A percentile compares a stretch with the other conserved stretches of the same genome.
phyloP scores from a whole-genome alignment of 495 filamentous ascomycete species.

The Aspergillus sclerotioniger region DNA sequence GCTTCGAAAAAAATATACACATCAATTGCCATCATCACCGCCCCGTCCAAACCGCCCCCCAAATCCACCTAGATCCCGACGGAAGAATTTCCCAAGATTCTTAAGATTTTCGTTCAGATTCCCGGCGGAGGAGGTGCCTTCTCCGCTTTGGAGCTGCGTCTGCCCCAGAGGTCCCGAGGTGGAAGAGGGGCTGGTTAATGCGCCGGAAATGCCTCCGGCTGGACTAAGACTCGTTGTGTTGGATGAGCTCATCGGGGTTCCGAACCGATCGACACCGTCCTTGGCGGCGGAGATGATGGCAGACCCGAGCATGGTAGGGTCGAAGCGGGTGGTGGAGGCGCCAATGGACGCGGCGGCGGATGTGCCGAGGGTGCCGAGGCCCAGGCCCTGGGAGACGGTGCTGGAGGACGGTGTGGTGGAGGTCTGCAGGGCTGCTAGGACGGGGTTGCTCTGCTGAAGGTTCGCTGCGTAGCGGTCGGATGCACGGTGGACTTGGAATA shows the following conservation, averaged over 20 bases:
- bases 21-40: slow-evolving; percentile 31
- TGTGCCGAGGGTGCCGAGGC: slow-evolving; percentile 37
- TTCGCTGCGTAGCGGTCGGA: slow-evolving; percentile 52
- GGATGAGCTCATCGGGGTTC: slow-evolving; percentile 49
- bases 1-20: neutral
- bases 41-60: slow-evolving; percentile 65
- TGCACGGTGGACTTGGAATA: slow-evolving; percentile 80
- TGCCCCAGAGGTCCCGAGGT: slow-evolving; percentile 11
- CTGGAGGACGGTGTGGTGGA: slow-evolving; percentile 38
- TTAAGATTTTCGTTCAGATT: slow-evolving; percentile 88
- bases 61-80: slow-evolving; percentile 80
- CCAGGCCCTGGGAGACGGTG: slow-evolving; percentile 42
- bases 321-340: slow-evolving; percentile 58
- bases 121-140: slow-evolving; percentile 37
- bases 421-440: slow-evolving; percentile 39
- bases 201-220: slow-evolving; percentile 8
- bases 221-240: slow-evolving; percentile 21
- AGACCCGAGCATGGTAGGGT: slow-evolving; percentile 69
- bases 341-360: slow-evolving; percentile 38
- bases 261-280: slow-evolving; percentile 87
- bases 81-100: slow-evolving; percentile 96
- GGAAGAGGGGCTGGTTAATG: slow-evolving; percentile 1
- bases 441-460: slow-evolving; percentile 44
- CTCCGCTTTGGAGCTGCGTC: slow-evolving; percentile 18
- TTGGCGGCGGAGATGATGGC: slow-evolving; percentile 78